Percentiles rank a stretch among this genome's conserved stretches.
These are phyloP conservation scores for Tephrocybe sp. DNA, from an alignment of 768 basidiomycete genomes.

Conservation along the genomic window DNA sequence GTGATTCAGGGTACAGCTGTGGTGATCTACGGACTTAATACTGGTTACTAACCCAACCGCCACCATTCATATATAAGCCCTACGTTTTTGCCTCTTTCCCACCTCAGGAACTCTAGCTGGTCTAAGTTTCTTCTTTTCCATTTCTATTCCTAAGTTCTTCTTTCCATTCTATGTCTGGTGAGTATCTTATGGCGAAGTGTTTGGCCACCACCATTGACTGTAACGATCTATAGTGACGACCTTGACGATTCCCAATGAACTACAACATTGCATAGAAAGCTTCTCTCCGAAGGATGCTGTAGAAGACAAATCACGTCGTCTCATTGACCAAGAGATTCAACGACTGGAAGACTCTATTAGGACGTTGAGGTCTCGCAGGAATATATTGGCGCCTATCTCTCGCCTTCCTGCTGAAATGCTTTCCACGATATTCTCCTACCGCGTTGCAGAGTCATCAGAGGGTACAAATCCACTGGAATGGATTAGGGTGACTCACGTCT, in stretches of 20 bases:
- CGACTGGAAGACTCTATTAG: conserved; percentile 31
- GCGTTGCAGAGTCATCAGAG: conserved; percentile 11
- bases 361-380: conserved; percentile 31
- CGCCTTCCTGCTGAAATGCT: conserved; percentile 42
- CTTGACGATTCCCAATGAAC: conserved; percentile 17
- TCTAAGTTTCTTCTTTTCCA: conserved; percentile 22
- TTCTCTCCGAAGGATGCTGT: conserved; percentile 11
- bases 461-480: conserved; percentile 21
- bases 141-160: conserved; percentile 4
- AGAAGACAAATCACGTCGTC: conserved; percentile 21
- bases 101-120: conserved; percentile 28
- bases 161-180: conserved; percentile 16
- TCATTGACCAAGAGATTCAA: conserved; percentile 36
- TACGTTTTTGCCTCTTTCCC: conserved; percentile 1
- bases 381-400: conserved; percentile 33
- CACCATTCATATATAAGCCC: conserved; percentile 9
- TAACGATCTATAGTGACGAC: conserved; percentile 10
- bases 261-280: conserved; percentile 8
- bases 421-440: conserved; percentile 33
- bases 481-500: conserved; percentile 39
- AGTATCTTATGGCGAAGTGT: not conserved
- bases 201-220: no score
- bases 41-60: conserved; percentile 13
- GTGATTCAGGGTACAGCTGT: not conserved
- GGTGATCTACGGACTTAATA: not conserved